Percentiles rank a stretch among this genome's conserved stretches.
Evolutionary conservation across 2,329 filamentous ascomycete genomes (phyloP).

Genomic region (Epicoccum nigrum): DNA sequence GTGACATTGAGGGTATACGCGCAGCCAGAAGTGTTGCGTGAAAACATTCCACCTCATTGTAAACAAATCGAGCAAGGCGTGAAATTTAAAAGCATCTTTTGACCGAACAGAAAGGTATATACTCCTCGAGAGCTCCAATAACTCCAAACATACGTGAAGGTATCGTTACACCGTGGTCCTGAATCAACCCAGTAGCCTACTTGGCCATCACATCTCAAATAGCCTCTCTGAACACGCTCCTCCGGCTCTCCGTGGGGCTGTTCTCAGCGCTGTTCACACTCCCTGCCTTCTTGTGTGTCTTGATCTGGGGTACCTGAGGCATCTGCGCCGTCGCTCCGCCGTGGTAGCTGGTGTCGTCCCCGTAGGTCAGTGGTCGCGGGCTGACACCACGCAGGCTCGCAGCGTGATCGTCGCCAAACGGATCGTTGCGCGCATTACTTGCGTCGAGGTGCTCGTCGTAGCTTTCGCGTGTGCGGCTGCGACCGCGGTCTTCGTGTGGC

Average conservation of each 20-base stretch:
- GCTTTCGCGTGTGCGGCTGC: slow-evolving; percentile 57
- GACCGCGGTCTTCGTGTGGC: slow-evolving; percentile 44
- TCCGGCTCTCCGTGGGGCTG: slow-evolving; percentile 68
- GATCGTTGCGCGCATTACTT: slow-evolving; percentile 40
- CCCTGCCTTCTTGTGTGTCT: slow-evolving; percentile 36
- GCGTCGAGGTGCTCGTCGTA: slow-evolving; percentile 43
- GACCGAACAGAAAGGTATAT: slow-evolving; percentile 8
- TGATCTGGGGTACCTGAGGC: slow-evolving; percentile 40
- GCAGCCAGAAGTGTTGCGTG: background rate
- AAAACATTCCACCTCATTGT: no score
- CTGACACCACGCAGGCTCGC: slow-evolving; percentile 70
- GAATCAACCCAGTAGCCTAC: background rate
- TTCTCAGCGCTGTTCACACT: slow-evolving; percentile 50
- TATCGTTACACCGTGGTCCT: slow-evolving; percentile 6
- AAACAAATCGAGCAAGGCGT: background rate
- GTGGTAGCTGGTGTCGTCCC: slow-evolving; percentile 53
- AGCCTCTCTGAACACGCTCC: slow-evolving; percentile 73
- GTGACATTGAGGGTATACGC: no score
- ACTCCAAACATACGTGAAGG: slow-evolving; percentile 7
- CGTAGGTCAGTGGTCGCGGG: slow-evolving; percentile 68
- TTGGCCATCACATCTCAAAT: slow-evolving; percentile 53
- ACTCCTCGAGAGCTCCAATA: slow-evolving; percentile 1
- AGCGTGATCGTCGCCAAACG: slow-evolving; percentile 52
- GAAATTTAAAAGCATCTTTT: background rate
- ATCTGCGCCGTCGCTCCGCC: slow-evolving; percentile 49